Conservation (phyloP, 2,329 filamentous ascomycete genomes). For the Harringtonia aguacate region DNA sequence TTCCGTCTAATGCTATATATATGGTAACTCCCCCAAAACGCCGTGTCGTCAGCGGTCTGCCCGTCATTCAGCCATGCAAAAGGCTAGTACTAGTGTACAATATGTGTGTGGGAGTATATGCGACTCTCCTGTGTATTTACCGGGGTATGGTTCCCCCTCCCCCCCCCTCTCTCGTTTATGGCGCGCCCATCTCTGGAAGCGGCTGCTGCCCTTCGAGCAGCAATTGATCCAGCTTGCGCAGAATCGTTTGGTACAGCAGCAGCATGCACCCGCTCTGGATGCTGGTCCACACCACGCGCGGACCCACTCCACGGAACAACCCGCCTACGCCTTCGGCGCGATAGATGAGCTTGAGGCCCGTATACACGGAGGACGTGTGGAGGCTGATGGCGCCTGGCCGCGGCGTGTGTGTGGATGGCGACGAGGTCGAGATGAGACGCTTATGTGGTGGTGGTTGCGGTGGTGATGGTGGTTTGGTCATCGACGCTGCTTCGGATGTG, state of each 20-base stretch:
- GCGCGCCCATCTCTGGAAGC: neutral
- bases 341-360: conserved; percentile 79
- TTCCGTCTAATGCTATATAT: neutral
- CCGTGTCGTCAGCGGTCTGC: neutral
- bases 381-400: conserved; percentile 69
- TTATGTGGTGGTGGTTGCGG: conserved; percentile 35
- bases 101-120: neutral
- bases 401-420: conserved; percentile 72
- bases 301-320: conserved; percentile 91
- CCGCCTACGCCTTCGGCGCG: conserved; percentile 77
- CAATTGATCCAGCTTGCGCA: conserved; percentile 60
- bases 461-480: conserved; percentile 10
- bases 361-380: conserved; percentile 81
- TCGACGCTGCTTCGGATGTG: conserved; percentile 8
- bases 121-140: neutral
- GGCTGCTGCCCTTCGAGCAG: conserved; percentile 22
- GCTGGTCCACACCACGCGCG: conserved; percentile 90
- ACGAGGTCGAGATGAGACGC: conserved; percentile 78
- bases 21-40: neutral
- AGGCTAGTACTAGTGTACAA: too few relatives aligned
- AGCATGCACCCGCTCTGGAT: conserved; percentile 96
- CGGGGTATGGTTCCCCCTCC: neutral
- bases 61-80: too few relatives aligned
- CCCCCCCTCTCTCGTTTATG: neutral
- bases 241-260: conserved; percentile 81